Evolutionary conservation across 345 rosid species (phyloP), one percentile per base, ranked within the genome.

Genomic region (Eucalyptus marginata): DNA sequence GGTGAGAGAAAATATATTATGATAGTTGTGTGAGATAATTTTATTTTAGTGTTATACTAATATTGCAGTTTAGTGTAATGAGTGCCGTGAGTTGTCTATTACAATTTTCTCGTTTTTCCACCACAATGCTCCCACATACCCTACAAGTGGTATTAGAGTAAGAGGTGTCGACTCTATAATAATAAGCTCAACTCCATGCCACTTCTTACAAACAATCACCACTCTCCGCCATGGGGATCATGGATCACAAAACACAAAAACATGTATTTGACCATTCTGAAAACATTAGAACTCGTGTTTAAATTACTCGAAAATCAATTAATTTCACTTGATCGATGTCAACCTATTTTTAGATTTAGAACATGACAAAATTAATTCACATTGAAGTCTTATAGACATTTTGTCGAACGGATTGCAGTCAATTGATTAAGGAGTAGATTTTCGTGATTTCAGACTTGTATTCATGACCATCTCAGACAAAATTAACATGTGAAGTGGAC

Each of bases 111-210:
- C 6, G 2, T 56, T 22, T 56, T 56, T 22, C 29, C 62, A 56
- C 0, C 3, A 56, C 6, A 56, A 56, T 25, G 1, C 6, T 10
- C 13, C 5, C 1, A 1, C 29, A 24, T 56, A 56, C 29, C 29
- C 0, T 22, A 24, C 12, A 10, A 56, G 62, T 56, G 29, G 6
- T 24, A 56, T 56, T 56, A 24, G 13, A 56, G 13, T 1, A 56
- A 0, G 62, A 29, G 13, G 5, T 24, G 29, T 22, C 3, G 1
- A 56, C 62, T 56, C 5, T 56, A 56, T 25, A 24, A 24, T 56
- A 24, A 56, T 10, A 56, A 56, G 62, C 62, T 56, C 13, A 56
- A 24, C 62, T 56, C 62, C 29, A 56, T 56, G 13, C 6, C 62
- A 56, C 62, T 56, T 56, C 29, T 56, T 29, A 56, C 6, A 1